A percentile compares a stretch with the other conserved stretches of the same genome.
These are phyloP conservation scores for Nannizziopsis arthrosporioides DNA, from an alignment of 2,329 filamentous ascomycete species.

Conservation along the genomic window DNA sequence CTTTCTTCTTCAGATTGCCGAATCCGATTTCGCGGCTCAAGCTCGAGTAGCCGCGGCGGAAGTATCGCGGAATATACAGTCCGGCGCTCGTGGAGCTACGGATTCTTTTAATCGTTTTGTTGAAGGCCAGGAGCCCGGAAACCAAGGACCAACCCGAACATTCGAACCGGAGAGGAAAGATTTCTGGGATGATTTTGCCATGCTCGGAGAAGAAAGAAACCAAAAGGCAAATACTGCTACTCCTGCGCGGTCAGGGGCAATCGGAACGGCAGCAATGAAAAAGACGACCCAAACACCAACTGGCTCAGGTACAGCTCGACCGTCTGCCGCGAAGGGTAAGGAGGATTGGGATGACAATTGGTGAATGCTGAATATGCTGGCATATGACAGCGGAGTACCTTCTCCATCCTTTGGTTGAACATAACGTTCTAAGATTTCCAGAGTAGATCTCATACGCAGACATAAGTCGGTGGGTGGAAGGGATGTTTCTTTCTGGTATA, in stretches of 20 bases:
- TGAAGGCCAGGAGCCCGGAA: constrained; percentile 49
- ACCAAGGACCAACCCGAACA: constrained; percentile 36
- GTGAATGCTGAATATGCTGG: constrained; percentile 18
- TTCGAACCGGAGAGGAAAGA: constrained; percentile 58
- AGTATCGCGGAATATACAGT: constrained; percentile 50
- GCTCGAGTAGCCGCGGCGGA: constrained; percentile 46
- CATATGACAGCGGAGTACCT: neutral
- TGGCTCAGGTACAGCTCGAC: constrained; percentile 13
- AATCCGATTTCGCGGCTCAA: constrained; percentile 66
- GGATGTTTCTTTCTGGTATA: neutral
- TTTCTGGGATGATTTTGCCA: constrained; percentile 88
- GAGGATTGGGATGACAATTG: constrained; percentile 48
- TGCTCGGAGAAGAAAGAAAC: constrained; percentile 38
- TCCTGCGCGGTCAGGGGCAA: constrained; percentile 34
- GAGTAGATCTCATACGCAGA: too few relatives aligned
- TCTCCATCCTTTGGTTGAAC: neutral
- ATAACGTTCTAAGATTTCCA: neutral
- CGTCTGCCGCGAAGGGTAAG: constrained; percentile 34
- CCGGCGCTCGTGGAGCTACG: constrained; percentile 60
- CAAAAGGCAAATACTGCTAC: constrained; percentile 20
- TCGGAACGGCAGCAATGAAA: constrained; percentile 56
- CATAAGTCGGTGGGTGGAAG: too few relatives aligned
- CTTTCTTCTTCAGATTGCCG: constrained; percentile 51
- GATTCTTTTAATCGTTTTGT: constrained; percentile 79
- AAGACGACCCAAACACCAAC: constrained; percentile 29